A percentile compares a stretch with the other conserved stretches of the same genome.
Evolutionary conservation across 2,329 filamentous ascomycete species (phyloP).

Genomic region (Metarhizium brunneum): DNA sequence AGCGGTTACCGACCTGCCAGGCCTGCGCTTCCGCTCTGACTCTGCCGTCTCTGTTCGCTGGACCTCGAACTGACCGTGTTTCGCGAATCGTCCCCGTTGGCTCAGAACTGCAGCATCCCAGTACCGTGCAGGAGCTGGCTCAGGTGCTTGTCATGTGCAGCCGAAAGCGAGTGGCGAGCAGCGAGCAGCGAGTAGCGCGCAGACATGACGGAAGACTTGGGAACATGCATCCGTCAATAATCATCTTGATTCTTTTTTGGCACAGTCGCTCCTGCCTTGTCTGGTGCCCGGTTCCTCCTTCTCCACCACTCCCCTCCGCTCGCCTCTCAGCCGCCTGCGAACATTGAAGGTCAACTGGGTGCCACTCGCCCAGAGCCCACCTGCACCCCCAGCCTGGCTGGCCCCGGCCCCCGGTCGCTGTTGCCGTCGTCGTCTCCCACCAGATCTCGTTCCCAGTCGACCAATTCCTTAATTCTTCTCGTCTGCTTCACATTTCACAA

Average conservation of each 20-base stretch:
- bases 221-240: not conserved
- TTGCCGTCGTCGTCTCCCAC: not conserved
- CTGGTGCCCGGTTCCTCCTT: not conserved
- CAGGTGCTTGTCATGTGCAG: not conserved
- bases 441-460: constrained; percentile 4
- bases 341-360: too few relatives aligned
- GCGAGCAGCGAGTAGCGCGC: too few relatives aligned
- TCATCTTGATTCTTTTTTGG: not conserved
- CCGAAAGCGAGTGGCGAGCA: not conserved
- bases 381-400: not conserved
- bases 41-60: not conserved
- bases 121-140: not conserved
- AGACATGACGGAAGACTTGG: not conserved
- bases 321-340: constrained; percentile 1
- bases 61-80: not conserved
- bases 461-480: not conserved
- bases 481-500: not conserved
- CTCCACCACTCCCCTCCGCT: not conserved
- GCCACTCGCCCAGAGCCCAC: not conserved
- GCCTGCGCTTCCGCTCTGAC: not conserved
- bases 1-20: too few relatives aligned
- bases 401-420: not conserved
- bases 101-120: not conserved
- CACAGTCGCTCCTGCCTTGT: not conserved
- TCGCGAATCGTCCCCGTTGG: not conserved